Percentiles rank a stretch among this genome's conserved stretches.
Conservation (phyloP, 352 stramenopile species). For the Phytopythium ostracodes region DNA sequence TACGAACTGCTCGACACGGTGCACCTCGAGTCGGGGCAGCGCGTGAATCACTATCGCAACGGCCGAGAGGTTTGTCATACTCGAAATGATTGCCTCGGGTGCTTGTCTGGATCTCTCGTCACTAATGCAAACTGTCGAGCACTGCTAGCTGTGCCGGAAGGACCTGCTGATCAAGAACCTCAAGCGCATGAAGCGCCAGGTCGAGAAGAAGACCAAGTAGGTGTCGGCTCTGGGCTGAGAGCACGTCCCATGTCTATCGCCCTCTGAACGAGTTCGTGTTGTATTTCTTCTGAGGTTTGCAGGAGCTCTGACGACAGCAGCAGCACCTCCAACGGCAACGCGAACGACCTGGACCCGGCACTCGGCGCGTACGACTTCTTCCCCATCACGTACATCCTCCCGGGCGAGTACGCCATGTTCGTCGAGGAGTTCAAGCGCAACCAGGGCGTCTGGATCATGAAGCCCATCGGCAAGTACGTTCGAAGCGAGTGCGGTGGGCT, state of each 20-base stretch:
- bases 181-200: slow-evolving; percentile 82
- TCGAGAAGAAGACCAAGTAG: slow-evolving; percentile 78
- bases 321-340: slow-evolving; percentile 1
- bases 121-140: neutral
- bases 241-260: neutral
- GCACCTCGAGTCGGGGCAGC: slow-evolving; percentile 76
- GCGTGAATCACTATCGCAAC: slow-evolving; percentile 92
- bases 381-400: slow-evolving; percentile 92
- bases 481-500: neutral
- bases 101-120: neutral
- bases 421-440: slow-evolving; percentile 92
- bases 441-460: slow-evolving; percentile 96
- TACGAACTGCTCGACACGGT: slow-evolving; percentile 89
- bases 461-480: slow-evolving; percentile 89
- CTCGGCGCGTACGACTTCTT: slow-evolving; percentile 88
- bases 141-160: slow-evolving; percentile 83
- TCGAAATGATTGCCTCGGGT: too few relatives aligned
- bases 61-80: slow-evolving; percentile 52
- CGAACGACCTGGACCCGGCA: slow-evolving; percentile 16
- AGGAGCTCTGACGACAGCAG: slow-evolving; percentile 6
- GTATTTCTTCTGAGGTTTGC: neutral
- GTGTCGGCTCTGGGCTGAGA: neutral
- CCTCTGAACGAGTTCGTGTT: neutral
- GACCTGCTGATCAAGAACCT: slow-evolving; percentile 96
- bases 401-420: slow-evolving; percentile 93